Percentiles rank a stretch among this genome's conserved stretches.
Evolutionary conservation across 352 stramenopile genomes (phyloP).

Genomic region (Elongisporangium prolatum): DNA sequence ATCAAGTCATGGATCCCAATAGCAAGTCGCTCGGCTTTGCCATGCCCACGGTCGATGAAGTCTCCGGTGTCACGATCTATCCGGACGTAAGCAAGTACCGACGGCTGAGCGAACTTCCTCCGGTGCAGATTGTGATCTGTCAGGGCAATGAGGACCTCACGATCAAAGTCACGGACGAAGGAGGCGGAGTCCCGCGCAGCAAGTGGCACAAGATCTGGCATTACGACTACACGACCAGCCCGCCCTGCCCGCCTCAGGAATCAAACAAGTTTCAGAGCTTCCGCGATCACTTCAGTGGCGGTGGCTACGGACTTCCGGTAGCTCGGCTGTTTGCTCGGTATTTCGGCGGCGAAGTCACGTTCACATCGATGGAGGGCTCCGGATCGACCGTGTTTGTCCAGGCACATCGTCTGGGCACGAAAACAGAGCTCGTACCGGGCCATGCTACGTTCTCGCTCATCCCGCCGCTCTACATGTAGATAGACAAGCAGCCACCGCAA

Average conservation of each 20-base stretch:
- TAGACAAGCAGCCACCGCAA: not conserved
- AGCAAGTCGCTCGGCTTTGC: conserved; percentile 69
- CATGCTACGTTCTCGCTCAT: conserved; percentile 19
- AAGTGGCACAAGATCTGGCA: conserved; percentile 97
- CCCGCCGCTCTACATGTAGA: not conserved
- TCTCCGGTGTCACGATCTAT: conserved; percentile 69
- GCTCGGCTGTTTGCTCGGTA: conserved; percentile 94
- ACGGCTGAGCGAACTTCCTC: conserved; percentile 59
- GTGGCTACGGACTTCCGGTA: conserved; percentile 94
- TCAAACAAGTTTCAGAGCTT: conserved; percentile 74
- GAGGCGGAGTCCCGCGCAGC: conserved; percentile 95
- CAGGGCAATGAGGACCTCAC: conserved; percentile 94
- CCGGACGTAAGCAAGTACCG: conserved; percentile 75
- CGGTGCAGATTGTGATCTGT: conserved; percentile 97
- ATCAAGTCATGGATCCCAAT: conserved; percentile 65
- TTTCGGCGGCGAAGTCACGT: conserved; percentile 97
- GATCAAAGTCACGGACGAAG: conserved; percentile 98
- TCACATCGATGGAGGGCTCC: conserved; percentile 98
- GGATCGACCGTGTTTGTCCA: conserved; percentile 93
- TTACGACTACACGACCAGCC: conserved; percentile 98
- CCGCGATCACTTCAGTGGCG: conserved; percentile 88
- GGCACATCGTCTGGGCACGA: conserved; percentile 67
- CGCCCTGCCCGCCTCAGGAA: conserved; percentile 43
- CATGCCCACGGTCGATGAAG: conserved; percentile 60
- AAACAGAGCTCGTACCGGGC: conserved; percentile 68